Conservation (phyloP, 2,329 filamentous ascomycete species). For the Geoglossum cookeanum region DNA sequence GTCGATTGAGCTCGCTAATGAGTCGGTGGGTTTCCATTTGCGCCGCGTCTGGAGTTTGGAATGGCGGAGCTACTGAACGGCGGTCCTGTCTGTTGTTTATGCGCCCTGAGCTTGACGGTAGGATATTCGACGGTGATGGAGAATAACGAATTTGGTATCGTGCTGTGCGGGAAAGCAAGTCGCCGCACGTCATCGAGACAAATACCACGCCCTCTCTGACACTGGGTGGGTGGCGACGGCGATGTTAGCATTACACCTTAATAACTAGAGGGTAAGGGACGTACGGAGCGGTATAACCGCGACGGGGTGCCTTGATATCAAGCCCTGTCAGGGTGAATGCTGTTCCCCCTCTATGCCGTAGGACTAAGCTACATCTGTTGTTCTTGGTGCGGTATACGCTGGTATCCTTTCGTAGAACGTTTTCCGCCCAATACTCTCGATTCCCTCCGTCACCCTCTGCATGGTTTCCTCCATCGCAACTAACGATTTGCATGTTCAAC, state of each 20-base stretch:
- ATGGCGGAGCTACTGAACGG: background rate
- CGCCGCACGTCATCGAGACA: constrained; percentile 65
- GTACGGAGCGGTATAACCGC: constrained; percentile 73
- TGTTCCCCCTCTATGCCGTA: constrained; percentile 62
- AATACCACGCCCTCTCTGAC: constrained; percentile 88
- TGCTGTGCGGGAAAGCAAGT: constrained; percentile 52
- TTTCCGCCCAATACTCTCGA: constrained; percentile 47
- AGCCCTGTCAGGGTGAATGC: constrained; percentile 72
- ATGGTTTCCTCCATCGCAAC: constrained; percentile 64
- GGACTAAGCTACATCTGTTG: constrained; percentile 70
- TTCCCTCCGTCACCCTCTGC: constrained; percentile 36
- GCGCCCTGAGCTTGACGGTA: background rate
- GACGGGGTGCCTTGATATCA: constrained; percentile 66
- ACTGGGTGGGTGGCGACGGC: constrained; percentile 23
- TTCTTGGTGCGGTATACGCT: constrained; percentile 82
- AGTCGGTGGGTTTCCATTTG: background rate
- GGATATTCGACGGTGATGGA: constrained; percentile 5
- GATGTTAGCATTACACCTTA: background rate
- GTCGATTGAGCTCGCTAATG: constrained; percentile 10
- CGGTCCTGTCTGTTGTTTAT: constrained; percentile 1
- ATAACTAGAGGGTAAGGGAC: constrained; percentile 20
- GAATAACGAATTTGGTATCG: constrained; percentile 56
- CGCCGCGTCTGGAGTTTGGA: constrained; percentile 8
- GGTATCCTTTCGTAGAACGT: constrained; percentile 63
- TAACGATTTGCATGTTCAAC: constrained; percentile 71